Conservation (phyloP, 352 stramenopile genomes). For the Phytopythium oedochilum region DNA sequence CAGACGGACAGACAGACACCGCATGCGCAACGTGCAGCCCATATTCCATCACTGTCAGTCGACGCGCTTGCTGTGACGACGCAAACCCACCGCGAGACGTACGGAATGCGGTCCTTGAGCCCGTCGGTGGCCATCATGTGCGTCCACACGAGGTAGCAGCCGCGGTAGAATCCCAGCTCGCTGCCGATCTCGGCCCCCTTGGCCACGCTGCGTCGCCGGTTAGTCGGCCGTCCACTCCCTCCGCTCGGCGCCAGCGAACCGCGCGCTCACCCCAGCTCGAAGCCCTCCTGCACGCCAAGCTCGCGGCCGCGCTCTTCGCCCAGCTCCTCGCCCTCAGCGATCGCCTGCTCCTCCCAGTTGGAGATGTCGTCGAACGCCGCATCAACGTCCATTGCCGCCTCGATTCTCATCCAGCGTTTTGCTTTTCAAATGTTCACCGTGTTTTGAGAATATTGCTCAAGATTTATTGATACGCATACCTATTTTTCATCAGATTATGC, state of each 20-base stretch:
- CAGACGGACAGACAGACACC: neutral
- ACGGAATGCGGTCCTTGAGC: slow-evolving; percentile 40
- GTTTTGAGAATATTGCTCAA: too few species aligned
- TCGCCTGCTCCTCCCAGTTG: slow-evolving; percentile 60
- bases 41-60: too few species aligned
- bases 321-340: slow-evolving; percentile 63
- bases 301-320: slow-evolving; percentile 47
- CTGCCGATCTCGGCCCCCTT: slow-evolving; percentile 80
- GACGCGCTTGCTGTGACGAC: too few species aligned
- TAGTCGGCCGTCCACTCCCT: neutral
- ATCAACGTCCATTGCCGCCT: slow-evolving; percentile 44
- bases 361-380: slow-evolving; percentile 75
- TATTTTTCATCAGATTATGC: too few species aligned
- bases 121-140: slow-evolving; percentile 42
- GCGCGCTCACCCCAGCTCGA: slow-evolving; percentile 53
- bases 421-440: too few species aligned
- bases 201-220: slow-evolving; percentile 32
- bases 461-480: too few species aligned
- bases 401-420: too few species aligned
- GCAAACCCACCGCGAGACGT: slow-evolving; percentile 1
- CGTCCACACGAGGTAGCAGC: slow-evolving; percentile 67
- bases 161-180: slow-evolving; percentile 82
- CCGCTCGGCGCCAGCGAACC: neutral
- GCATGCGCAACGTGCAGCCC: neutral
- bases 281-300: slow-evolving; percentile 68